Percentiles rank a stretch among this genome's conserved stretches.
Conservation (phyloP, 805 yeast genomes). For the Diddensiella santjacobensis region DNA sequence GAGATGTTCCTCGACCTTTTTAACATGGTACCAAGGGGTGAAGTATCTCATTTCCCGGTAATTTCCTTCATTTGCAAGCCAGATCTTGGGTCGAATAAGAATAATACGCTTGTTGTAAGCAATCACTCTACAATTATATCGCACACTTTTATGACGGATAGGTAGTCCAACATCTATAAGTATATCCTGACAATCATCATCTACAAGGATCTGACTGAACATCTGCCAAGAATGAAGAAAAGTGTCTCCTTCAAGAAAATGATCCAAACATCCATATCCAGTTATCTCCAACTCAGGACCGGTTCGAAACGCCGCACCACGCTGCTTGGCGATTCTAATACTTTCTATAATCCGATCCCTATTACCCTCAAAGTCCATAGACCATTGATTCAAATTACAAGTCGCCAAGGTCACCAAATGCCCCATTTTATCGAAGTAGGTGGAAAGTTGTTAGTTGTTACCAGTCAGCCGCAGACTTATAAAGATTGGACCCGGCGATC, state of each 20-base stretch:
- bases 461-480: too few species aligned
- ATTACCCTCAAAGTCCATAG: conserved; percentile 95
- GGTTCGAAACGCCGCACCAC: conserved; percentile 78
- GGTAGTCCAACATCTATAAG: conserved; percentile 95
- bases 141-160: conserved; percentile 75
- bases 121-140: conserved; percentile 87
- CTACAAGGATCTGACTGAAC: conserved; percentile 68
- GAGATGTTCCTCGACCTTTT: conserved; percentile 64
- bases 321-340: conserved; percentile 67
- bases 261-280: conserved; percentile 75
- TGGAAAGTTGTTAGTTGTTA: too few species aligned
- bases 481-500: too few species aligned
- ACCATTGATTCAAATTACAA: conserved; percentile 97
- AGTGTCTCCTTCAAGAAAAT: conserved; percentile 84
- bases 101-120: conserved; percentile 76
- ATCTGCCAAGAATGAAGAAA: conserved; percentile 93
- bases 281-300: conserved; percentile 96
- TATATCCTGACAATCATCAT: conserved; percentile 69
- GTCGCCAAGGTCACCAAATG: conserved; percentile 87
- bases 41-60: conserved; percentile 97
- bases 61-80: conserved; percentile 96
- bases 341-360: conserved; percentile 85
- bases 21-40: conserved; percentile 87
- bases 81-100: conserved; percentile 85
- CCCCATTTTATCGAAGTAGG: too few species aligned